Base-by-base conservation (phyloP, 2,329 filamentous ascomycete species). In the Chaetothyriales sp. region DNA sequence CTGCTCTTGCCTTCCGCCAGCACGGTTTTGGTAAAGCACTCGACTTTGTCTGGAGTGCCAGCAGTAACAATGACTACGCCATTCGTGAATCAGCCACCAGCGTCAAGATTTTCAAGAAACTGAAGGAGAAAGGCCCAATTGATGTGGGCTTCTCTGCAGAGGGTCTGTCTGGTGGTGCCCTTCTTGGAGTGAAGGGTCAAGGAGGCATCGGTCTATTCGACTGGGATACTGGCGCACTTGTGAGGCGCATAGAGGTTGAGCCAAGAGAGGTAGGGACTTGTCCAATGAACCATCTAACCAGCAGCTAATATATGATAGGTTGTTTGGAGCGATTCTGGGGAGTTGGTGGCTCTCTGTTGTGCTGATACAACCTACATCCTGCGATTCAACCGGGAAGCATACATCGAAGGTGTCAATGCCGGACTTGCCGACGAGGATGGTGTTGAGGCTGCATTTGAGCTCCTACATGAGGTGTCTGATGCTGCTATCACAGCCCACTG, bases 101-200 rank as follows among this genome's bases (percentile, higher is more conserved):
- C 62, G 88, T 98, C 62, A 95, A 95, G 74, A 81, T 96, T 36
- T 96, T 92, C 76, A 90, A 92, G 70, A 96, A 96, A 70, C 96
- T 98, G 72, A 83, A 89, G 59, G 92, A 96, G 67, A 71, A 76
- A 25, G 86, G 86, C 51, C 87, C 88, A 8, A 74, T 98, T 28
- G 90, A 98, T 65, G 87, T 96, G 50, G 89, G 89, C 9, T 98
- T 95, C 74, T 85, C 92, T 60, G 90, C 89, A 1, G 92, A 98
- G 58, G 90, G 89, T 15, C 73, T 98, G 46, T 85, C 83, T 46
- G 90, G 88, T 20, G 92, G 92, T 63, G 79, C 94, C 49, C 74
- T 98, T 20, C 80, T 98, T 9, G 92, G 92, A 72, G 89, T 96
- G 7, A 94, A 87, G 67, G 92, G 92, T 7, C 86, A 94, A 65